Conservation (phyloP, 331 rosid genomes). For the Phaseolus coccineus region DNA sequence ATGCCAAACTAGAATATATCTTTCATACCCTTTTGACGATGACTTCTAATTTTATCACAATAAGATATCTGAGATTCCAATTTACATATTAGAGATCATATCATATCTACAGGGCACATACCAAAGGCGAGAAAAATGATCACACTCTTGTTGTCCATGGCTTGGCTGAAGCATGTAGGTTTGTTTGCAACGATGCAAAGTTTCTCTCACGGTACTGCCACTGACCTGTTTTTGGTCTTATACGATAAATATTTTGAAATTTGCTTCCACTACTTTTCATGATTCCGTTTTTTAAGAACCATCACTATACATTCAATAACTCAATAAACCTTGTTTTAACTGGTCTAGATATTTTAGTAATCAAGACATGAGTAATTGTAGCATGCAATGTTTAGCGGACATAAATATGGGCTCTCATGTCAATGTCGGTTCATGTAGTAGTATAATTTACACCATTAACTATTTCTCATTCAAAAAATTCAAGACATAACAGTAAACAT, state of each 20-base stretch:
- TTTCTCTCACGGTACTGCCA: conserved; percentile 84
- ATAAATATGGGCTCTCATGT: conserved; percentile 25
- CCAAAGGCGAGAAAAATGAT: conserved; percentile 59
- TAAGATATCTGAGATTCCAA: conserved; percentile 34
- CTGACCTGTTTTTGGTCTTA: conserved; percentile 33
- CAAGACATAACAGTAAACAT: conserved; percentile 15
- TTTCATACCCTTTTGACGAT: conserved; percentile 32
- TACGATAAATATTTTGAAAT: conserved; percentile 26
- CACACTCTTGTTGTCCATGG: conserved; percentile 51
- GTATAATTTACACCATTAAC: conserved; percentile 18
- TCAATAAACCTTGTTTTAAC: conserved; percentile 17
- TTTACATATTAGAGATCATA: conserved; percentile 42
- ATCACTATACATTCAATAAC: conserved; percentile 25
- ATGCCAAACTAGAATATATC: conserved; percentile 33
- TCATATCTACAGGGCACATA: conserved; percentile 53
- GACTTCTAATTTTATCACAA: conserved; percentile 7
- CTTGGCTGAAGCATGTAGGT: conserved; percentile 82
- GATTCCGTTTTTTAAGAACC: conserved; percentile 10
- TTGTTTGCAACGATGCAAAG: conserved; percentile 79
- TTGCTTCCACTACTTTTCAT: conserved; percentile 30
- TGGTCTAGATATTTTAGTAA: conserved; percentile 18
- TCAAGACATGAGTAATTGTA: background rate
- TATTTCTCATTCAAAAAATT: conserved; percentile 14
- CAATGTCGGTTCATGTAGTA: conserved; percentile 9
- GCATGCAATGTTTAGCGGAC: conserved; percentile 27